These are phyloP conservation scores for Benincasa hispida DNA, from an alignment of 306 rosid species.

Conservation along the genomic window DNA sequence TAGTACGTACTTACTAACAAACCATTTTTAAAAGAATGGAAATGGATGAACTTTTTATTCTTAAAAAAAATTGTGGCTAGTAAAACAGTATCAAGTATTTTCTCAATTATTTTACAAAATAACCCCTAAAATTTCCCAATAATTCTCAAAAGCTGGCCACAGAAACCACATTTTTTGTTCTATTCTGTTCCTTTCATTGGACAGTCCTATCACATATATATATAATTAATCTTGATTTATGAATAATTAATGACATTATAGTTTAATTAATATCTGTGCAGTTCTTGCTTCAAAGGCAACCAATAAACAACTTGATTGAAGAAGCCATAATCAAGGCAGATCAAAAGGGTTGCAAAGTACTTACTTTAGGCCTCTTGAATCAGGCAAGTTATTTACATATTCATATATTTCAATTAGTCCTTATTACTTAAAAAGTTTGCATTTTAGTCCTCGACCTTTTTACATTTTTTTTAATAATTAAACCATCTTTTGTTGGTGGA, in stretches of 20 bases:
- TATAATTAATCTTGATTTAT: background rate
- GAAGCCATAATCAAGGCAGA: slow-evolving; percentile 24
- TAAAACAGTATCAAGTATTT: background rate
- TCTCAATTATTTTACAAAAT: background rate
- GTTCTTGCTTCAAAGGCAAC: slow-evolving; percentile 17
- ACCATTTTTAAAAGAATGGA: no score
- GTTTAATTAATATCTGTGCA: background rate
- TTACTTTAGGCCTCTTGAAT: slow-evolving; percentile 27
- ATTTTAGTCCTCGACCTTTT: no score
- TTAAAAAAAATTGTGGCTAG: no score
- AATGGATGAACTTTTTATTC: no score
- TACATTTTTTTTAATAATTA: no score
- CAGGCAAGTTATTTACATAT: slow-evolving; percentile 11
- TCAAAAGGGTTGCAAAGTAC: slow-evolving; percentile 17
- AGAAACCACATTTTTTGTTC: background rate
- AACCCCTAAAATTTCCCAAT: background rate
- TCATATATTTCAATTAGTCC: no score
- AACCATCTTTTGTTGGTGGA: no score
- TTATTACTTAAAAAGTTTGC: no score
- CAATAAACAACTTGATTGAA: slow-evolving; percentile 20
- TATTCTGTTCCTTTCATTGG: background rate
- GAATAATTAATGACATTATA: background rate
- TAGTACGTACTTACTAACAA: no score
- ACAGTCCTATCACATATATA: background rate
- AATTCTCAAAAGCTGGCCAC: background rate